phyloP scores from a whole-genome alignment of 2,329 filamentous ascomycete genomes.

The Sporothrix pseudoabietina region DNA sequence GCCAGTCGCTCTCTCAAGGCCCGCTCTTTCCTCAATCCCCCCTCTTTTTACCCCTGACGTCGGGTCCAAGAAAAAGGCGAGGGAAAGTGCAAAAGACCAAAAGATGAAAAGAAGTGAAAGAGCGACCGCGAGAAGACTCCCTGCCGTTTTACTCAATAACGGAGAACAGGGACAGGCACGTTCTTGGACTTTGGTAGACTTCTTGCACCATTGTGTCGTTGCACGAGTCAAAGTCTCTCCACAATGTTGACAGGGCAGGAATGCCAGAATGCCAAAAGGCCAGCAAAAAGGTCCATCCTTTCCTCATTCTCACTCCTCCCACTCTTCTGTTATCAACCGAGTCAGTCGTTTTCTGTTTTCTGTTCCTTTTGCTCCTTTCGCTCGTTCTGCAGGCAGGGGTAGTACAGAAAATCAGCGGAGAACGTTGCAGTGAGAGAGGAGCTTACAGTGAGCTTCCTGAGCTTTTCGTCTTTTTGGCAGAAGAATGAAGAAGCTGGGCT shows the following conservation, averaged over 20 bases:
- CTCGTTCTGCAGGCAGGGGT: not conserved
- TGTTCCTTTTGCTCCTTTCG: not conserved
- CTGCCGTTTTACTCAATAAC: not conserved
- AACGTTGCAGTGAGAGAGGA: conserved; percentile 19
- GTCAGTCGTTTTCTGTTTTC: not conserved
- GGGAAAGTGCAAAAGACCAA: not conserved
- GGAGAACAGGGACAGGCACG: not conserved
- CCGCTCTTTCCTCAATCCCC: not conserved
- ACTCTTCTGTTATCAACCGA: conserved; percentile 12
- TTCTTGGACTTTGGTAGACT: not conserved
- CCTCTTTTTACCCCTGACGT: conserved; percentile 17
- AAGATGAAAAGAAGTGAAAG: not conserved
- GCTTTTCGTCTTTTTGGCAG: not conserved
- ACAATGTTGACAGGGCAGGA: not conserved
- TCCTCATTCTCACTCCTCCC: not conserved
- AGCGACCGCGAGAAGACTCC: not conserved
- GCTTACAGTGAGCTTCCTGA: not conserved
- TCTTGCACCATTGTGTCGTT: conserved; percentile 6
- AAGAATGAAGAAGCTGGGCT: not conserved
- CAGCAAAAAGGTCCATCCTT: not conserved
- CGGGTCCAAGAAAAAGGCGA: not conserved
- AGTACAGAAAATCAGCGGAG: conserved; percentile 9
- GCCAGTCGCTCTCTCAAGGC: not conserved
- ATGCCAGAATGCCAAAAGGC: not conserved
- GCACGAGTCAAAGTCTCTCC: not conserved